Conservation (phyloP, 2,329 filamentous ascomycete species). For the Thielaviopsis populi region DNA sequence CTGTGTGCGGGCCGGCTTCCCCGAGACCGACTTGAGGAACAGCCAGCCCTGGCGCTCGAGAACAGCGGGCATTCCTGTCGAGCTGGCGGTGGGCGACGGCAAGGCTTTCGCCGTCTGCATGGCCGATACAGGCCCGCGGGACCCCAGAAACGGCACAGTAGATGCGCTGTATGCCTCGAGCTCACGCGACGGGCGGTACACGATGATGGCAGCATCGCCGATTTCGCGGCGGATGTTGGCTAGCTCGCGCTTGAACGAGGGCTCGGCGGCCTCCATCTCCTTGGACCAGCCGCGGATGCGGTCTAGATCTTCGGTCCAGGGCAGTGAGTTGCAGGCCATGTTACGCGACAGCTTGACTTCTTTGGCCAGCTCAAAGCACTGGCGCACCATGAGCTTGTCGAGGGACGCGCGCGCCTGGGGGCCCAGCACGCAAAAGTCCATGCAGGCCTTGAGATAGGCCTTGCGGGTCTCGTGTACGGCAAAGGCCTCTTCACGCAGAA, state of each 20-base stretch:
- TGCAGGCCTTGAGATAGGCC: conserved; percentile 74
- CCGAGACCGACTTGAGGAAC: conserved; percentile 63
- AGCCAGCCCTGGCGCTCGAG: conserved; percentile 91
- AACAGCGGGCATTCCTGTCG: conserved; percentile 27
- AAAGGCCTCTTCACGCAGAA: conserved; percentile 87
- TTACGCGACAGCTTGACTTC: conserved; percentile 66
- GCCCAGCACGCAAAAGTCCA: conserved; percentile 83
- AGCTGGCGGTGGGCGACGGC: not conserved
- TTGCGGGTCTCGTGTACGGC: conserved; percentile 86
- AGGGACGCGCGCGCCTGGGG: conserved; percentile 72
- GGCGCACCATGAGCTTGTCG: conserved; percentile 70
- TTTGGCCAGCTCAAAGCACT: conserved; percentile 77
- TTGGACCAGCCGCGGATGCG: conserved; percentile 82
- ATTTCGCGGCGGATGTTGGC: conserved; percentile 66
- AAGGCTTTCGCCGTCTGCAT: conserved; percentile 27
- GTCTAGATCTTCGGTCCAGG: conserved; percentile 70
- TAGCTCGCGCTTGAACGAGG: conserved; percentile 67
- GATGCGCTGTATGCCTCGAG: conserved; percentile 83
- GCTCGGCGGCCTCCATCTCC: conserved; percentile 85
- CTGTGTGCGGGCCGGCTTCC: conserved; percentile 76
- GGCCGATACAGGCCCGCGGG: conserved; percentile 43
- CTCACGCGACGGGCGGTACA: conserved; percentile 70
- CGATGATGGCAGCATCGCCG: conserved; percentile 57
- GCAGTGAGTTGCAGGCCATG: conserved; percentile 45
- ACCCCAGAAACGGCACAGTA: conserved; percentile 75